A percentile compares a stretch with the other conserved stretches of the same genome.
Conservation (phyloP, 192 early-diverging fungal species). For the Podila horticola region DNA sequence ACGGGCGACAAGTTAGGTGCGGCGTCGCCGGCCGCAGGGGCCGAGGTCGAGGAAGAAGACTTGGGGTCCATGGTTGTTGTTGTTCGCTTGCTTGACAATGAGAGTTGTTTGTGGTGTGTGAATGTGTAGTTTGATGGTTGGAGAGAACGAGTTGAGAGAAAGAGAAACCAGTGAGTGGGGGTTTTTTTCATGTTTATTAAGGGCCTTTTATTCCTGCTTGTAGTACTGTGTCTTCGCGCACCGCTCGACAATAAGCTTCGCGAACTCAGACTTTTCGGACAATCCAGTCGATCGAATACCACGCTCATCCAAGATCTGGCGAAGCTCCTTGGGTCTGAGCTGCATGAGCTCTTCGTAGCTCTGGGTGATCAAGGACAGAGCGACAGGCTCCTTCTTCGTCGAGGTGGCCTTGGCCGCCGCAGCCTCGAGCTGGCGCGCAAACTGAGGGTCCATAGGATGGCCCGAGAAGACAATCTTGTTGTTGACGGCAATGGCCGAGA, state of each 20-base stretch:
- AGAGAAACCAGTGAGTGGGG: too few relatives aligned
- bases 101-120: not conserved
- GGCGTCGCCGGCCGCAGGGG: not conserved
- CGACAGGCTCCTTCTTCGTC: conserved; percentile 37
- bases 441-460: conserved; percentile 62
- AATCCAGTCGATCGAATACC: conserved; percentile 51
- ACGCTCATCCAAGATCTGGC: conserved; percentile 59
- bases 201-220: conserved; percentile 18
- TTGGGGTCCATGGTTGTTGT: not conserved
- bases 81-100: too few relatives aligned
- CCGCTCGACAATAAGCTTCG: conserved; percentile 53
- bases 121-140: too few relatives aligned
- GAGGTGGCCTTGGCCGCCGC: conserved; percentile 38
- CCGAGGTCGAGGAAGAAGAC: not conserved
- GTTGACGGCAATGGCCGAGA: conserved; percentile 57
- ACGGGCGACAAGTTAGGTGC: not conserved
- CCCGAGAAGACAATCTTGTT: conserved; percentile 61
- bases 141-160: not conserved
- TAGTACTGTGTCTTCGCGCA: conserved; percentile 51
- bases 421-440: conserved; percentile 32
- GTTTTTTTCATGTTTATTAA: not conserved
- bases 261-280: conserved; percentile 63
- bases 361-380: conserved; percentile 58
- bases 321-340: conserved; percentile 59
- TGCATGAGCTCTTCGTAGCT: conserved; percentile 59